Evolutionary conservation across 441 rosid genomes (phyloP), one percentile per base, ranked within the genome.

Genomic region (Populus hybrid): DNA sequence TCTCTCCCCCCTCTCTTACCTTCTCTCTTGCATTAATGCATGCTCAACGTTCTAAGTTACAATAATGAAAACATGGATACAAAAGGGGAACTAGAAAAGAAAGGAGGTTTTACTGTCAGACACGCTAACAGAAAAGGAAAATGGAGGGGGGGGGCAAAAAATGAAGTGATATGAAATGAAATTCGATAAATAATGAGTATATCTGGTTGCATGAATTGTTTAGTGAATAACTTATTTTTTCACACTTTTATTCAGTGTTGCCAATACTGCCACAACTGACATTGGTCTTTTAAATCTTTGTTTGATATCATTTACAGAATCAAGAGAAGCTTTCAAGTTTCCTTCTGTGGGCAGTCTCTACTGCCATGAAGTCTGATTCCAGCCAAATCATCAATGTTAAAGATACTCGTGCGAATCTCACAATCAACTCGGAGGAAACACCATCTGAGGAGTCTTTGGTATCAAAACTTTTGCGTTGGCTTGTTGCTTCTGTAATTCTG

Each of bases 391-490:
- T 75, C 61, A 81, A 73, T 69, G 75, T 70, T 56, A 78, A 75
- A 76, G 84, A 74, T 74, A 79, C 84, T 56, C 73, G 40, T 78
- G 64, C 68, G 74, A 77, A 75, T 81, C 38, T 75, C 24, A 78
- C 69, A 69, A 42, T 63, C 31, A 61, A 79, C 75, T 61, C 77
- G 6, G 84, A 83, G 83, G 88, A 87, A 79, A 78, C 74, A 72
- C 80, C 75, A 68, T 74, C 65, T 36, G 90, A 88, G 68, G 99
- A 96, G 83, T 80, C 84, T 78, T 83, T 90, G 85, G 76, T 83
- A 73, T 89, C 86, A 31, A 96, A 91, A 80, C 92, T 94, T 73
- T 78, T 93, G 75, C 94, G 97, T 28, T 94, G 99, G 99, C 89
- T 96, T 71, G 79, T 81, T 75, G 97, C 97, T 78, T 85, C 92